These are phyloP conservation scores for Kwoniella dendrophila DNA, from an alignment of 768 basidiomycete genomes.

Conservation along the genomic window DNA sequence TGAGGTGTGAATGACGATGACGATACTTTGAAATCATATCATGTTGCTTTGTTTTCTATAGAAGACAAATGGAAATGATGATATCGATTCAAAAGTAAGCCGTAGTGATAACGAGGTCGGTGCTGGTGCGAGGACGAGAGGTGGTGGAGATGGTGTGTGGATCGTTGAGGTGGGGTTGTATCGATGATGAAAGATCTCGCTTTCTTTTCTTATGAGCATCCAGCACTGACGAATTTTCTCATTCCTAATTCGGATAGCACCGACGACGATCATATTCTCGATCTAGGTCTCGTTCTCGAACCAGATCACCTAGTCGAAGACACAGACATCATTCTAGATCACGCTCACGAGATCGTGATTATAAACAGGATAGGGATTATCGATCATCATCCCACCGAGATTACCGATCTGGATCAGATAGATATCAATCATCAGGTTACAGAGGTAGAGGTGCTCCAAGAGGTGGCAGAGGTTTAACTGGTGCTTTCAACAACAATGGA, in stretches of 20 bases:
- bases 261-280: constrained; percentile 60
- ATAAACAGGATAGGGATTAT: constrained; percentile 26
- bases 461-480: constrained; percentile 17
- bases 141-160: neutral
- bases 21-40: neutral
- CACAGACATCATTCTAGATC: constrained; percentile 57
- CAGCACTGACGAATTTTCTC: neutral
- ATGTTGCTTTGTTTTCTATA: too few species aligned
- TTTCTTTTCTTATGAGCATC: neutral
- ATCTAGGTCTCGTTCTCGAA: constrained; percentile 59
- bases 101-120: neutral
- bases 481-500: constrained; percentile 12
- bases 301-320: constrained; percentile 39
- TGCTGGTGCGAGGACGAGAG: neutral
- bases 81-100: constrained; percentile 5
- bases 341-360: constrained; percentile 61
- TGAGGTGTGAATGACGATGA: constrained; percentile 13
- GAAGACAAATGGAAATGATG: neutral
- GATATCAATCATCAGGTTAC: constrained; percentile 7
- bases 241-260: constrained; percentile 9
- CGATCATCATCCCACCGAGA: constrained; percentile 56
- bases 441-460: constrained; percentile 6
- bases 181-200: constrained; percentile 3
- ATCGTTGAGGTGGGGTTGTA: constrained; percentile 14
- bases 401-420: constrained; percentile 3